phyloP scores from a whole-genome alignment of 805 yeast species.

The Saccharomycopsis capsularis region DNA sequence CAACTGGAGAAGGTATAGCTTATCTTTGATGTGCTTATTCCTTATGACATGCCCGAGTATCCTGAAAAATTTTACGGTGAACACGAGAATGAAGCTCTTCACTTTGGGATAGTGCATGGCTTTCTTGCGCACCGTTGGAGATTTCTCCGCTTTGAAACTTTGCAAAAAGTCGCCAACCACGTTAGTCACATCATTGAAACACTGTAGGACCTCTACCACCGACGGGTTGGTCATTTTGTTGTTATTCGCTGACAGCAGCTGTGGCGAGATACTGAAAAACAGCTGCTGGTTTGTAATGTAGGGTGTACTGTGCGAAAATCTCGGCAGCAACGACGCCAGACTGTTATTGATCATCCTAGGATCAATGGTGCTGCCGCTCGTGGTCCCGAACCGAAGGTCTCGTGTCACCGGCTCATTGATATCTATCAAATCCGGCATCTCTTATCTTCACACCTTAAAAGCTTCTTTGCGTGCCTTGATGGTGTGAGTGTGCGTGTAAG shows the following conservation, averaged over 20 bases:
- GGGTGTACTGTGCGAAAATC: too few species aligned
- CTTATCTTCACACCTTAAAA: too few species aligned
- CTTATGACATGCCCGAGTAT: background rate
- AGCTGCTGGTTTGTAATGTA: too few species aligned
- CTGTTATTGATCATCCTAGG: background rate
- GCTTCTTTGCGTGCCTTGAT: too few species aligned
- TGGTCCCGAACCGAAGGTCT: slow-evolving; percentile 1
- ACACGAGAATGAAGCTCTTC: slow-evolving; percentile 2
- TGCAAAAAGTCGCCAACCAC: background rate
- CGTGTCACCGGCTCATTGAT: background rate
- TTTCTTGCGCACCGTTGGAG: background rate
- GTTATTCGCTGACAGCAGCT: too few species aligned
- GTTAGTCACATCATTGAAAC: background rate
- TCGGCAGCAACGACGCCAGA: too few species aligned
- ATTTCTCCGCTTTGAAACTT: background rate
- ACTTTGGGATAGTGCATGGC: slow-evolving; percentile 3
- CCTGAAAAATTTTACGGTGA: slow-evolving; percentile 1
- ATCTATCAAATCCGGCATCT: slow-evolving; percentile 8
- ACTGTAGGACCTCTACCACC: background rate
- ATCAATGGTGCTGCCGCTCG: background rate
- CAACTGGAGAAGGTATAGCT: background rate
- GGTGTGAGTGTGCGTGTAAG: too few species aligned
- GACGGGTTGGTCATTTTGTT: background rate
- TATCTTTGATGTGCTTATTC: background rate
- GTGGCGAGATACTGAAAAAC: too few species aligned